Evolutionary conservation across 1,139 yeast species (phyloP).

Genomic region (Magnusiomyces sp.): DNA sequence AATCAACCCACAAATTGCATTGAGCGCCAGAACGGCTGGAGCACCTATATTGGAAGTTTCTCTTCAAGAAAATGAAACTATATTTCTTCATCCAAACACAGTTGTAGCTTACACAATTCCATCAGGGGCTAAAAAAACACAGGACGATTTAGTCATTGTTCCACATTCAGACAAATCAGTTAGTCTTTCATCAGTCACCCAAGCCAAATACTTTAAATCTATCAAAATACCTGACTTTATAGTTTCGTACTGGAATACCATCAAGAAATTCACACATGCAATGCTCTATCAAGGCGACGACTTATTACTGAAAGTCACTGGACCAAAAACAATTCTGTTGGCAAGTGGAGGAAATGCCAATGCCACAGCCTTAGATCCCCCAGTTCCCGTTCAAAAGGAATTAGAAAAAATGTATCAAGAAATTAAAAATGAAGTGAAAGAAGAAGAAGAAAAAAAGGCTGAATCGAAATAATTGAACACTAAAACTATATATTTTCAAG

Average conservation of each 20-base stretch:
- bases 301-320: neutral
- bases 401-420: neutral
- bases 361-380: constrained; percentile 1
- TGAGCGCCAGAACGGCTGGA: neutral
- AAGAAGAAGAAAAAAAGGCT: neutral
- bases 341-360: neutral
- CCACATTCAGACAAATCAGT: neutral
- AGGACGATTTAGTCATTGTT: neutral
- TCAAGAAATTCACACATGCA: too few relatives aligned
- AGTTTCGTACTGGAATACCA: too few relatives aligned
- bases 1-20: constrained; percentile 2
- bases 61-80: neutral
- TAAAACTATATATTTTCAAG: neutral
- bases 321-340: neutral
- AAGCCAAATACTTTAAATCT: too few relatives aligned
- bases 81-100: neutral
- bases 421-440: neutral
- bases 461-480: neutral
- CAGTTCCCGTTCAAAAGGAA: neutral
- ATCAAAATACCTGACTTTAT: too few relatives aligned
- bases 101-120: constrained; percentile 1
- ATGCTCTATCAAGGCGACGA: neutral
- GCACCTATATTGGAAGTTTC: neutral
- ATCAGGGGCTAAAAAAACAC: neutral
- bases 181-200: too few relatives aligned